Base-by-base conservation (phyloP, 345 rosid species). In the Abelmoschus esculentus region DNA sequence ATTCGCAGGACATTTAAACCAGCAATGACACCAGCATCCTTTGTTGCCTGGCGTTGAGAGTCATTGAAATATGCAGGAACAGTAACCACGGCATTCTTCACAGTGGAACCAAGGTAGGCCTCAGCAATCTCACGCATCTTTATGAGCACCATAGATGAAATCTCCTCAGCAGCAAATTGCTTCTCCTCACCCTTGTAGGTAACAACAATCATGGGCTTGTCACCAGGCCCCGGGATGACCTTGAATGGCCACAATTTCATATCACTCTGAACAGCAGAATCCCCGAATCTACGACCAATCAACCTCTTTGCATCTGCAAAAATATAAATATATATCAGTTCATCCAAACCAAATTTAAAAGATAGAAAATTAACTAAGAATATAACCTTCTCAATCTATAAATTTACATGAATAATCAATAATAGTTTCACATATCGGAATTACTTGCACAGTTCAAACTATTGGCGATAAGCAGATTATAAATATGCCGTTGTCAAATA, bases 101-200 rank as follows among this genome's bases (percentile, higher is more conserved):
- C 42, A 0, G 89, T 61, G 17, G 76, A 73, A 46, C 96, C 96
- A 72, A 89, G 96, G 79, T 76, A 89, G 29, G 90, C 90, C 83
- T 89, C 96, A 0, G 90, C 92, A 53, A 89, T 87, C 80, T 89
- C 96, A 44, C 92, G 92, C 92, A 87, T 89, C 81, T 89, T 87
- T 0, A 80, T 87, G 22, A 89, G 87, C 60, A 87, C 96, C 96
- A 87, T 89, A 38, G 93, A 88, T 29, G 93, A 88, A 26, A 85
- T 88, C 69, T 88, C 90, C 65, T 88, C 90, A 7, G 90, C 93
- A 12, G 90, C 87, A 49, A 86, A 88, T 74, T 83, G 82, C 47
- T 88, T 85, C 15, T 88, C 93, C 47, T 86, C 89, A 59, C 90
- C 93, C 79, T 86, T 88, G 84, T 86, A 86, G 77, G 11, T 70